phyloP scores from a whole-genome alignment of 139 green algal genomes.

The Chlorella vulgaris region DNA sequence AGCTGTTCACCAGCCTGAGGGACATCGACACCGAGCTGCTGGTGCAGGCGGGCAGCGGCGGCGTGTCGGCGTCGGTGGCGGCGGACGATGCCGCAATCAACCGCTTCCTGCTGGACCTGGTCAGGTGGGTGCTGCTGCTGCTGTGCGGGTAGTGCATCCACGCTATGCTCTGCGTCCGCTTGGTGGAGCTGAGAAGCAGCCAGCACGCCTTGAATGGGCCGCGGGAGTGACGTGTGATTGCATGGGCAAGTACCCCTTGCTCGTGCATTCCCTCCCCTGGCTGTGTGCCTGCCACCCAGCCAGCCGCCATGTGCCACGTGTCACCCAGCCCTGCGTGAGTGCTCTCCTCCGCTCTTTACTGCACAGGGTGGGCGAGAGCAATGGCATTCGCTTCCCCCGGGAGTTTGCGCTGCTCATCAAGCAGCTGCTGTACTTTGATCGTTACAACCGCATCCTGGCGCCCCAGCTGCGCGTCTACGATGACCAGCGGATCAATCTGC shows the following conservation, averaged over 20 bases:
- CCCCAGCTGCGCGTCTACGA: constrained; percentile 72
- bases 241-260: no score
- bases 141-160: no score
- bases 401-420: constrained; percentile 97
- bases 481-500: constrained; percentile 73
- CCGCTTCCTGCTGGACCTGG: constrained; percentile 81
- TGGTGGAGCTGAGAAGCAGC: no score
- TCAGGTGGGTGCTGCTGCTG: constrained; percentile 45
- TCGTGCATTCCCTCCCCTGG: no score
- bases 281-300: no score
- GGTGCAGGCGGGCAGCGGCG: constrained; percentile 5
- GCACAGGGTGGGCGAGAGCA: constrained; percentile 76
- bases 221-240: no score
- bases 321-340: neutral
- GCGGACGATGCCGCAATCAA: constrained; percentile 86
- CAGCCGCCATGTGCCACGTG: neutral
- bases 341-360: neutral
- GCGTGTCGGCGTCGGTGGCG: constrained; percentile 64
- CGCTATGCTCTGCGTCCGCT: no score
- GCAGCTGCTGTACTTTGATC: constrained; percentile 88
- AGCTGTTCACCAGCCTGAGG: constrained; percentile 68
- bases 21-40: constrained; percentile 45
- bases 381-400: constrained; percentile 92
- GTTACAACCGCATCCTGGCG: constrained; percentile 89
- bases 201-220: no score